Percentiles rank a stretch among this genome's conserved stretches.
Evolutionary conservation across 2,329 filamentous ascomycete species (phyloP).

Genomic region (Claviceps sp.): DNA sequence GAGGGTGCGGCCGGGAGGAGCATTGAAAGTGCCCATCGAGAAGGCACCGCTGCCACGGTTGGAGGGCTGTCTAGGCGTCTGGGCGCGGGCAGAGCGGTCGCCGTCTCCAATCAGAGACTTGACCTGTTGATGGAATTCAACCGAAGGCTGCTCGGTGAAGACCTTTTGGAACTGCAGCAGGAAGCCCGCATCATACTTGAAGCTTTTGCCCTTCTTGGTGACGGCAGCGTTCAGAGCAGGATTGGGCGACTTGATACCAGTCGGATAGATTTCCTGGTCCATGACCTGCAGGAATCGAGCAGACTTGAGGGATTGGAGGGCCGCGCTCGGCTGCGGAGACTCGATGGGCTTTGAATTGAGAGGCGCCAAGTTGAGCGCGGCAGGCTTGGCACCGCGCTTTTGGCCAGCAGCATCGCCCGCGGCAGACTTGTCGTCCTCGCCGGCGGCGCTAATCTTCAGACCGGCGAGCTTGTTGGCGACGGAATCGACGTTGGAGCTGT

Average conservation of each 20-base stretch:
- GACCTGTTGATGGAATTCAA: slow-evolving; percentile 87
- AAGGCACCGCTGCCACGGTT: slow-evolving; percentile 36
- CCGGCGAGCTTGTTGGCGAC: slow-evolving; percentile 36
- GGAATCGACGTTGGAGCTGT: slow-evolving; percentile 24
- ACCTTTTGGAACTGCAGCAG: slow-evolving; percentile 91
- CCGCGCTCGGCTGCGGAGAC: slow-evolving; percentile 83
- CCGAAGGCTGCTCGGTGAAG: slow-evolving; percentile 90
- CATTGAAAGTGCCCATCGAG: slow-evolving; percentile 60
- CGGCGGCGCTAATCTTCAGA: slow-evolving; percentile 28
- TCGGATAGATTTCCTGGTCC: slow-evolving; percentile 67
- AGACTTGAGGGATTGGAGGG: slow-evolving; percentile 83
- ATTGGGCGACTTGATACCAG: slow-evolving; percentile 77
- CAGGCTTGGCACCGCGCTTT: slow-evolving; percentile 62
- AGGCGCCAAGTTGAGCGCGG: slow-evolving; percentile 74
- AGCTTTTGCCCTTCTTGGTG: slow-evolving; percentile 64
- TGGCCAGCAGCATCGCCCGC: slow-evolving; percentile 30
- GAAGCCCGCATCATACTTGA: slow-evolving; percentile 93
- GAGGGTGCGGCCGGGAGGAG: slow-evolving; percentile 39
- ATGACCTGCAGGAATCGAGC: slow-evolving; percentile 77
- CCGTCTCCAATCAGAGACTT: slow-evolving; percentile 75
- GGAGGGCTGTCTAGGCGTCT: slow-evolving; percentile 43
- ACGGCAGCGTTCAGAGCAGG: slow-evolving; percentile 75
- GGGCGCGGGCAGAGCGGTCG: slow-evolving; percentile 42
- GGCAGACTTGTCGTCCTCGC: slow-evolving; percentile 18
- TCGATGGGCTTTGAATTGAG: slow-evolving; percentile 75